A percentile compares a stretch with the other conserved stretches of the same genome.
These are phyloP conservation scores for Fusarium keratoplasticum DNA, from an alignment of 2,329 filamentous ascomycete genomes.

Conservation along the genomic window DNA sequence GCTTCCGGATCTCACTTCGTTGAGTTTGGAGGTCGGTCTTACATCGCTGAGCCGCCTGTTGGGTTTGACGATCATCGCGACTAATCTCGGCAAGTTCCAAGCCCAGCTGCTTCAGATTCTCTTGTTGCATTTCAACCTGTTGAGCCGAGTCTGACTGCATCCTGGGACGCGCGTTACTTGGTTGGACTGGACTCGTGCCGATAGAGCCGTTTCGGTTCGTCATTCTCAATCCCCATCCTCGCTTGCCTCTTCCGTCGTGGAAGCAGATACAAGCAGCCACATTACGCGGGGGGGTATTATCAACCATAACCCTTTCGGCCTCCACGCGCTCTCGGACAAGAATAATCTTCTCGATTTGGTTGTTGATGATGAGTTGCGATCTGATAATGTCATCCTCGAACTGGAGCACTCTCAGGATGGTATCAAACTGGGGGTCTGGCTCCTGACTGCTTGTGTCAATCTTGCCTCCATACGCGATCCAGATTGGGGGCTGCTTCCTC, in stretches of 20 bases:
- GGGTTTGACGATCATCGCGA: constrained; percentile 58
- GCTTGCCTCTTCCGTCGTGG: constrained; percentile 66
- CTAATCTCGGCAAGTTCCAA: constrained; percentile 65
- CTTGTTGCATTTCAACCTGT: constrained; percentile 67
- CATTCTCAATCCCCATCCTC: constrained; percentile 71
- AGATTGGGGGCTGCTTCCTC: constrained; percentile 51
- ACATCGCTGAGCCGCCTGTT: constrained; percentile 62
- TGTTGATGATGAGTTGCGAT: constrained; percentile 85
- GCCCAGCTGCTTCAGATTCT: constrained; percentile 65
- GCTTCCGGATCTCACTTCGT: constrained; percentile 43
- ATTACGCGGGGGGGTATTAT: constrained; percentile 71
- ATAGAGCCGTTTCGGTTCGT: constrained; percentile 56
- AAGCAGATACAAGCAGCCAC: constrained; percentile 79
- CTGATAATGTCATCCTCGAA: constrained; percentile 84
- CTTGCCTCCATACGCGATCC: constrained; percentile 51
- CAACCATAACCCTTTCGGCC: constrained; percentile 77
- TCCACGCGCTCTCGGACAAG: constrained; percentile 76
- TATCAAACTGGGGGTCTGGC: constrained; percentile 78
- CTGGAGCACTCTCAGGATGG: constrained; percentile 82
- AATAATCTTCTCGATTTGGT: constrained; percentile 85
- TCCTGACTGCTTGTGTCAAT: constrained; percentile 66
- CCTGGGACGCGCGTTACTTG: constrained; percentile 68
- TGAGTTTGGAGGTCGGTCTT: constrained; percentile 60
- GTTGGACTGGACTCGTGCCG: constrained; percentile 56
- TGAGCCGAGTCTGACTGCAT: constrained; percentile 83